Evolutionary conservation across 1,284 basidiomycete species (phyloP).

Genomic region (Athelia psychrophila): DNA sequence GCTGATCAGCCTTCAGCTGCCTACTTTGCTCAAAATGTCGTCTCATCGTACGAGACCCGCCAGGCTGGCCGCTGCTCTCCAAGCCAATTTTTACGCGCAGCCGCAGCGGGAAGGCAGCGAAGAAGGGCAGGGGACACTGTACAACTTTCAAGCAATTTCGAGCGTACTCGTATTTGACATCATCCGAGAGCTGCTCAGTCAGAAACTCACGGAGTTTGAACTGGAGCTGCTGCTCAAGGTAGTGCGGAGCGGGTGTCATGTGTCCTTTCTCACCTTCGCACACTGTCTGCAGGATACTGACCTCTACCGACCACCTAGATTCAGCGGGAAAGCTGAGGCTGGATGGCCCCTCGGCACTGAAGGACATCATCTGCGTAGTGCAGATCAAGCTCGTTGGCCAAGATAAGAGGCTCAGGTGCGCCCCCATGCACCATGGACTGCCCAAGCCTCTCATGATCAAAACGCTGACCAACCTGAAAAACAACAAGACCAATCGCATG

Average conservation of each 20-base stretch:
- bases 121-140: conserved; percentile 72
- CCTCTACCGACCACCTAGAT: no score
- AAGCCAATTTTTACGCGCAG: conserved; percentile 15
- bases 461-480: conserved; percentile 87
- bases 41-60: conserved; percentile 61
- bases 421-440: not conserved
- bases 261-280: no score
- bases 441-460: conserved; percentile 83
- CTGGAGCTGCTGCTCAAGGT: conserved; percentile 90
- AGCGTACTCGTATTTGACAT: conserved; percentile 89
- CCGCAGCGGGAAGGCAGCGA: conserved; percentile 15
- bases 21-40: conserved; percentile 73
- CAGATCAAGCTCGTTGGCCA: conserved; percentile 67
- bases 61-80: conserved; percentile 35
- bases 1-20: no score
- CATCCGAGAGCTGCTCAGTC: conserved; percentile 75
- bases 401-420: conserved; percentile 58
- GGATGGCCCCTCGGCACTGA: conserved; percentile 82
- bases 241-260: conserved; percentile 72
- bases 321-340: conserved; percentile 86
- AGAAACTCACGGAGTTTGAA: conserved; percentile 68
- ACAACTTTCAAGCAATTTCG: conserved; percentile 95
- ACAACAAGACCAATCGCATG: conserved; percentile 78
- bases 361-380: conserved; percentile 83
- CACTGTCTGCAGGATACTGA: not conserved